phyloP scores from a whole-genome alignment of 139 green algal genomes.

The Spirogloea muscicola region DNA sequence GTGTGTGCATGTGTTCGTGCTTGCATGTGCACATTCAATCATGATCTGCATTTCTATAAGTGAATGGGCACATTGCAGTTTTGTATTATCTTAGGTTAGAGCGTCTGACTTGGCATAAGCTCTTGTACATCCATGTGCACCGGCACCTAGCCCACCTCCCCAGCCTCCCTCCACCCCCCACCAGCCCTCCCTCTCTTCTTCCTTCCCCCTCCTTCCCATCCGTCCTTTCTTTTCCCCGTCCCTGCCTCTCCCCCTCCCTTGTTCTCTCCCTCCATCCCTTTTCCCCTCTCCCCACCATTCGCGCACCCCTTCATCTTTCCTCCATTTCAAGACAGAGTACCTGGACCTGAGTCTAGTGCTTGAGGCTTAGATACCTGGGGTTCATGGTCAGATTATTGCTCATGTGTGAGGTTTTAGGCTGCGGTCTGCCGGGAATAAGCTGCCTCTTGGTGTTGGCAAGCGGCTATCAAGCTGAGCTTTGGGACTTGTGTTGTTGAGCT shows the following conservation, averaged over 20 bases:
- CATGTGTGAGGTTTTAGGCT: no score
- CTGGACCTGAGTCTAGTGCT: no score
- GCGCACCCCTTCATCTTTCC: neutral
- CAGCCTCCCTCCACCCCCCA: neutral
- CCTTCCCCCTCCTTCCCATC: neutral
- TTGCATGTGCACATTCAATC: neutral
- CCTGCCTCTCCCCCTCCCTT: neutral
- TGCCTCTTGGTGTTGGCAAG: no score
- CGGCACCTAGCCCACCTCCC: neutral
- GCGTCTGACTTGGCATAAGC: neutral
- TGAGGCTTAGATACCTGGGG: no score
- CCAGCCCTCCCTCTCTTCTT: neutral
- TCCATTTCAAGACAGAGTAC: neutral
- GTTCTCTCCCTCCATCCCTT: neutral
- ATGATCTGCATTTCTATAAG: neutral
- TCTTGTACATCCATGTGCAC: neutral
- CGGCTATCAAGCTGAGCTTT: no score
- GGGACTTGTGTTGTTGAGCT: no score
- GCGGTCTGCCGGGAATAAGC: no score
- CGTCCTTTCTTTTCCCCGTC: neutral
- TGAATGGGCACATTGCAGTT: neutral
- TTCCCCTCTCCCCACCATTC: neutral
- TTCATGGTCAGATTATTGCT: no score
- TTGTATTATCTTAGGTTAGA: neutral
- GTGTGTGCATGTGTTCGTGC: neutral